Evolutionary conservation across 495 filamentous ascomycete species (phyloP).

Genomic region (Oleoguttula mirabilis): DNA sequence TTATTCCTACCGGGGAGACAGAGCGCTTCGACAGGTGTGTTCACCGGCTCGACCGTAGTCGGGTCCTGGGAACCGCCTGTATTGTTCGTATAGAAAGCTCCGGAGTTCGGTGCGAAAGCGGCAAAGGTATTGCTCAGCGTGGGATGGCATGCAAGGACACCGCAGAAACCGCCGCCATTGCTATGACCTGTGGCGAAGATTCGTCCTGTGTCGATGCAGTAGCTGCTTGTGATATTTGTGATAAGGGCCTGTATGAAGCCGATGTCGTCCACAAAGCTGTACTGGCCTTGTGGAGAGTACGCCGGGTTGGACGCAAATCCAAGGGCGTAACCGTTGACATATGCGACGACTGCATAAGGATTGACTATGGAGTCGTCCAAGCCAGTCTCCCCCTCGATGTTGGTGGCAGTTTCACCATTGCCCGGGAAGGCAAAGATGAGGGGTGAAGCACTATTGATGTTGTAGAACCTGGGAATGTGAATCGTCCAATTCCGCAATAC

Average conservation of each 20-base stretch:
- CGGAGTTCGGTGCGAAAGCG: conserved; percentile 38
- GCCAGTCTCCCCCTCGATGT: conserved; percentile 4
- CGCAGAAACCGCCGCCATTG: conserved; percentile 44
- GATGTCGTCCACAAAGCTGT: conserved; percentile 21
- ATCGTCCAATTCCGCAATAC: conserved; percentile 6
- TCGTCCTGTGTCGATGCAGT: conserved; percentile 41
- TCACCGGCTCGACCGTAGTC: conserved; percentile 1
- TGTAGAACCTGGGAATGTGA: conserved; percentile 13
- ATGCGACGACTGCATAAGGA: conserved; percentile 9
- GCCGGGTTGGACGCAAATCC: conserved; percentile 1
- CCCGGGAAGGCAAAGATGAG: conserved; percentile 18
- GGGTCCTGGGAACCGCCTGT: neutral
- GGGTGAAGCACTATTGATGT: conserved; percentile 3
- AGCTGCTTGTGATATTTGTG: conserved; percentile 28
- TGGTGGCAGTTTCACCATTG: neutral
- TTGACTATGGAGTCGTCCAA: conserved; percentile 3
- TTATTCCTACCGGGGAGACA: conserved; percentile 10
- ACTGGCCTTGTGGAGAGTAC: neutral
- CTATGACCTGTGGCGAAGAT: conserved; percentile 48
- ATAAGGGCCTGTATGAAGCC: conserved; percentile 33
- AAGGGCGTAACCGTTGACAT: conserved; percentile 4
- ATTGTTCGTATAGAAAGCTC: conserved; percentile 31
- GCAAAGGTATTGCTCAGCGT: conserved; percentile 29
- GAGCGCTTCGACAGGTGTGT: conserved; percentile 1
- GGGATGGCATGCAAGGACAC: conserved; percentile 41